These are phyloP conservation scores for Gryganskiella cystojenkinii DNA, from an alignment of 192 early-diverging fungal genomes.

Conservation along the genomic window DNA sequence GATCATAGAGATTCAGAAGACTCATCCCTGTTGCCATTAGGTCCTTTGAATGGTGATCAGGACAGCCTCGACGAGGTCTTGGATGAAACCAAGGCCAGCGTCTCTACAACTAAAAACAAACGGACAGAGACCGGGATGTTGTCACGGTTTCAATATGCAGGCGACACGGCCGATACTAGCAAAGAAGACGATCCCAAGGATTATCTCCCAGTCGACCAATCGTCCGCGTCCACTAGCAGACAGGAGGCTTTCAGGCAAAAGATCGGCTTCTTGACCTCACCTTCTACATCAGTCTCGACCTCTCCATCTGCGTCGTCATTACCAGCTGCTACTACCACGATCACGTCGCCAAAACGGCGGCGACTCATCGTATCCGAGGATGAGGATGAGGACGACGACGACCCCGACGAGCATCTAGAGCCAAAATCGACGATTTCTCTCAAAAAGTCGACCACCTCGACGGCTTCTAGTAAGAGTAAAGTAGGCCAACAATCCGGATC, in stretches of 20 bases:
- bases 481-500: constrained; percentile 9
- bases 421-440: no score
- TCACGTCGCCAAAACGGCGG: constrained; percentile 3
- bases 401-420: background rate
- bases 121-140: no score
- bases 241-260: background rate
- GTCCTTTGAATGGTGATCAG: no score
- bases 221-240: background rate
- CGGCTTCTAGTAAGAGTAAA: constrained; percentile 9
- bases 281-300: constrained; percentile 7
- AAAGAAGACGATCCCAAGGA: background rate
- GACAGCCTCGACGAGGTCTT: no score
- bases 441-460: background rate
- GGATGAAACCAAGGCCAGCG: no score
- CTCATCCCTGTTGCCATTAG: no score
- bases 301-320: background rate
- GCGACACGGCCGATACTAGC: no score
- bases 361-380: background rate
- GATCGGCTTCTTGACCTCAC: no score
- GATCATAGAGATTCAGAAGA: no score
- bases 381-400: constrained; percentile 6
- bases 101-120: no score
- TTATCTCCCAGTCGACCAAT: no score
- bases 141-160: no score
- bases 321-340: background rate